These are phyloP conservation scores for Balansia obtecta DNA, from an alignment of 2,329 filamentous ascomycete genomes.

Conservation along the genomic window DNA sequence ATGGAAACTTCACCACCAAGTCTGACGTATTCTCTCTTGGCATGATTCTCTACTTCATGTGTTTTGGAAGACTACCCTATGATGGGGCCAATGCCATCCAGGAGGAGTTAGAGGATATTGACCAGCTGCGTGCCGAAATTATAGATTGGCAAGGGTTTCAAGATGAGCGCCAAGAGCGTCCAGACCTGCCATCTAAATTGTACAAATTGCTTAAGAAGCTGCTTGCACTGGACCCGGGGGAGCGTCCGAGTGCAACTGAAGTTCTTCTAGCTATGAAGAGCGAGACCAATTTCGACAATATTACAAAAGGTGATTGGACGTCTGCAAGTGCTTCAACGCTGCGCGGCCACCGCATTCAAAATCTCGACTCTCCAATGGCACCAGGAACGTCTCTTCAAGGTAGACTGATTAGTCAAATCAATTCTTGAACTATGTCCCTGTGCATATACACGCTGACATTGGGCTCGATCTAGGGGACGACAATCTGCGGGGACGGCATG, in stretches of 20 bases:
- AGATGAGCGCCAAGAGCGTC: constrained; percentile 58
- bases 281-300: constrained; percentile 39
- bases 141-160: constrained; percentile 78
- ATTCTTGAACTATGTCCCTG: not conserved
- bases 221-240: constrained; percentile 61
- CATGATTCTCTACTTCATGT: constrained; percentile 98
- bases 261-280: constrained; percentile 68
- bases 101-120: constrained; percentile 86
- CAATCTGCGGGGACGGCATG: constrained; percentile 11
- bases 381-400: constrained; percentile 37
- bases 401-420: constrained; percentile 11
- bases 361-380: constrained; percentile 39
- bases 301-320: constrained; percentile 21
- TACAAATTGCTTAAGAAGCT: constrained; percentile 76
- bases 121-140: constrained; percentile 76
- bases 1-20: constrained; percentile 91
- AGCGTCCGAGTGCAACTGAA: constrained; percentile 75
- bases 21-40: constrained; percentile 97
- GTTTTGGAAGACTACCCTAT: constrained; percentile 83
- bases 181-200: constrained; percentile 74
- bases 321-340: constrained; percentile 27
- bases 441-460: constrained; percentile 7
- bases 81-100: constrained; percentile 69
- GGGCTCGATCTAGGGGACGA: constrained; percentile 18
- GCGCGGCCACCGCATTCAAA: constrained; percentile 37